These are phyloP conservation scores for Adansonia gregorii DNA, from an alignment of 441 rosid species.

Conservation along the genomic window DNA sequence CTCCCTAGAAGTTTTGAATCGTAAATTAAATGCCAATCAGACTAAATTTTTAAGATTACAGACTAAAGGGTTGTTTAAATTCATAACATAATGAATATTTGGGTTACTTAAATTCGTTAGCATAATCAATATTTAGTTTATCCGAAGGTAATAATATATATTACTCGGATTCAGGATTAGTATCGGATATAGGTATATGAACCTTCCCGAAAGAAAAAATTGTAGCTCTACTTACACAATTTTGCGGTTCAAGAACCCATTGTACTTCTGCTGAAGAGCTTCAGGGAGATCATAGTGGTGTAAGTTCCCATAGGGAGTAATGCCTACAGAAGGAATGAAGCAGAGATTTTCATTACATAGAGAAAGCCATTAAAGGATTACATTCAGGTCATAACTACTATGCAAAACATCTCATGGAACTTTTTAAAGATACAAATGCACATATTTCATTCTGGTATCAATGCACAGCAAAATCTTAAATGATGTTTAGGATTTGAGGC, in stretches of 20 bases:
- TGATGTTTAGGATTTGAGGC: neutral
- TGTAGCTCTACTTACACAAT: conserved; percentile 14
- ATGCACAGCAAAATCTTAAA: neutral
- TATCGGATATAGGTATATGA: neutral
- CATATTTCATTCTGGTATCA: neutral
- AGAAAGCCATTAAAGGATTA: neutral
- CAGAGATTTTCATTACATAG: neutral
- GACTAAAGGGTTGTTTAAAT: neutral
- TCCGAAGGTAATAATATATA: neutral
- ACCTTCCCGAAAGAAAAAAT: neutral
- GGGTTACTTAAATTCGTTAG: neutral
- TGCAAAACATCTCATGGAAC: neutral
- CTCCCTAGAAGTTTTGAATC: conserved; percentile 4
- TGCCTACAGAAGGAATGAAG: conserved; percentile 19
- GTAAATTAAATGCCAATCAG: neutral
- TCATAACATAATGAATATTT: neutral
- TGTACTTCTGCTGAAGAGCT: conserved; percentile 19
- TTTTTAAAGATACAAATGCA: neutral
- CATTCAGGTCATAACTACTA: neutral
- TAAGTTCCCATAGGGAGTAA: conserved; percentile 23
- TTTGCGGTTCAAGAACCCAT: conserved; percentile 13
- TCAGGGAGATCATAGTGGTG: conserved; percentile 26
- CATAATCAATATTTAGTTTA: neutral
- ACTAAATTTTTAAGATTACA: neutral
- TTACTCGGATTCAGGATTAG: neutral